Base-by-base conservation (phyloP, 2,329 filamentous ascomycete species). In the Phialophora expanda region DNA sequence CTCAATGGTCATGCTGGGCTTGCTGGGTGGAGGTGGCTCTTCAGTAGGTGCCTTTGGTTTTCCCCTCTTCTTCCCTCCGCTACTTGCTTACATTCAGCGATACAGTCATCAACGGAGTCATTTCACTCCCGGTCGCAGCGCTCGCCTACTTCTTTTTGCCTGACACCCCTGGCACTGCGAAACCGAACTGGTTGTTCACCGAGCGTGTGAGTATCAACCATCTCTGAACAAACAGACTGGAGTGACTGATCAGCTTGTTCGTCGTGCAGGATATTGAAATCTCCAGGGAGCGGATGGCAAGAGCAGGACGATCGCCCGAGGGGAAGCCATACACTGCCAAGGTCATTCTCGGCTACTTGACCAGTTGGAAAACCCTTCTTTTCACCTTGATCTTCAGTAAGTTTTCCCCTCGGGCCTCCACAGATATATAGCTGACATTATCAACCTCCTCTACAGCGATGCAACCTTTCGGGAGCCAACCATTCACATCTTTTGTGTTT, bases 1-100 rank as follows among this genome's bases (percentile, higher is more conserved):
- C 76, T 87, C 0, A 82, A 83, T 20, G 84, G 84, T 0, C 76
- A 81, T 0, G 73, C 73, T 9, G 84, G 84, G 0, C 80, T 83
- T 72, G 75, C 79, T 0, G 84, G 84, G 0, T 85, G 83, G 83
- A 77, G 82, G 66, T 85, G 82, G 84, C 77, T 87, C 8, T 67
- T 67, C 34, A 30, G 65, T 67, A 41, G 50, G 65, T 46, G n/a
- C 17, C 26, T 41, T 17, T 17, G 28, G 20, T 20, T 34, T 9
- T 34, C 9, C 14, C 6, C 34, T 7, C 54, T 11, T 9, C 32
- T 41, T 28, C 4, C 22, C 4, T n/a, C 17, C 38, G 48, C 12
- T n/a, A 3, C 12, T 32, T 22, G 38, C 44, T 11, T 14, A 57
- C 14, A 22, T 41, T 24, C 17, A 14, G 5, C 12, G 30, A 28